Conservation (phyloP, 2,329 filamentous ascomycete genomes). For the Ceratocystis papillata region DNA sequence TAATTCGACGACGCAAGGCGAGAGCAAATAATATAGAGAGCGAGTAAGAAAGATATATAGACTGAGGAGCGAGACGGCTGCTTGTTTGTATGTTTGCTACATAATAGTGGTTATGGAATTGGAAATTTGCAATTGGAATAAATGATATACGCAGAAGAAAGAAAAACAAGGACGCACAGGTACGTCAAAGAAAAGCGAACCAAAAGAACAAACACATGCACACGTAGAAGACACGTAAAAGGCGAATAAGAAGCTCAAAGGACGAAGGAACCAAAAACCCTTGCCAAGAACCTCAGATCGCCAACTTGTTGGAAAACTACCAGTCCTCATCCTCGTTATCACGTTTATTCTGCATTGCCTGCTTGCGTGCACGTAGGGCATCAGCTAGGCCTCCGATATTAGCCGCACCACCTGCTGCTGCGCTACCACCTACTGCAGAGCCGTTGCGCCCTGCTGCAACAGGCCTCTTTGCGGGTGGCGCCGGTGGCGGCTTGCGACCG, state of each 20-base stretch:
- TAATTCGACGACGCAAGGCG: conserved; percentile 48
- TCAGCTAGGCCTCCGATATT: conserved; percentile 67
- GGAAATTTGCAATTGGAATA: not conserved
- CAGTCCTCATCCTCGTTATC: conserved; percentile 63
- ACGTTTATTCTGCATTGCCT: conserved; percentile 59
- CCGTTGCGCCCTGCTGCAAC: conserved; percentile 59
- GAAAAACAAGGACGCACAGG: conserved; percentile 22
- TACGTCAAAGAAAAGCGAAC: conserved; percentile 27
- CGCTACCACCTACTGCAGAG: conserved; percentile 50
- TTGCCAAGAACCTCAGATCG: too few relatives aligned
- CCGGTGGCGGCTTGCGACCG: conserved; percentile 60
- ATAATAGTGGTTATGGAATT: not conserved
- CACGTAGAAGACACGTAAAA: not conserved
- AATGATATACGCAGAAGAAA: conserved; percentile 22
- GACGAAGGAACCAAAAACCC: not conserved
- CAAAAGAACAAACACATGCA: conserved; percentile 20
- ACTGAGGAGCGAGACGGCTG: not conserved
- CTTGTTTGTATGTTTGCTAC: not conserved
- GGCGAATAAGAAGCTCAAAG: not conserved
- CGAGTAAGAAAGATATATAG: not conserved
- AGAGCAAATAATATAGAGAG: conserved; percentile 28
- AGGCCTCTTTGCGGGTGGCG: conserved; percentile 71
- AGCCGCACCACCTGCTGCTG: conserved; percentile 54
- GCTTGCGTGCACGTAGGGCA: conserved; percentile 64
- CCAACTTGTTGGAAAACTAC: conserved; percentile 32